phyloP scores from a whole-genome alignment of 2,329 filamentous ascomycete genomes.

The Fusarium sp. region DNA sequence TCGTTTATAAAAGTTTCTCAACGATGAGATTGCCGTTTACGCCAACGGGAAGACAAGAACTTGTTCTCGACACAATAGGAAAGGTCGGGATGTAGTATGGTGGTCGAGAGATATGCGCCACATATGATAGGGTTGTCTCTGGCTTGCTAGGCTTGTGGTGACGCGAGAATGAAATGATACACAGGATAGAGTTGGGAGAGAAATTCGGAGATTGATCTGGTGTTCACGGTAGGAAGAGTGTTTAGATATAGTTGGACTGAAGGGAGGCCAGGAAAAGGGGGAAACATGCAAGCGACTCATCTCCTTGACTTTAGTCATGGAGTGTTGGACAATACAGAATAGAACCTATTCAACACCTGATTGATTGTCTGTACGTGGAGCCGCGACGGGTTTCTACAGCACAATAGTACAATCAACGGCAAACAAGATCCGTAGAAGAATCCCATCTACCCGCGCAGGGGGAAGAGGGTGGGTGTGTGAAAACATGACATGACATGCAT shows the following conservation, averaged over 20 bases:
- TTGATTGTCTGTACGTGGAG: constrained; percentile 22
- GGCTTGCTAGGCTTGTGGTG: constrained; percentile 8
- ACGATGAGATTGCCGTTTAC: constrained; percentile 21
- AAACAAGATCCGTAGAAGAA: constrained; percentile 29
- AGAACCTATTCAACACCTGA: constrained; percentile 25
- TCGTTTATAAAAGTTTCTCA: constrained; percentile 30
- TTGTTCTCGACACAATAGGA: constrained; percentile 33
- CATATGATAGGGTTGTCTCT: constrained; percentile 20
- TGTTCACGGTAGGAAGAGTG: background rate
- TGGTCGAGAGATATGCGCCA: constrained; percentile 41
- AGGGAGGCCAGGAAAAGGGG: constrained; percentile 5
- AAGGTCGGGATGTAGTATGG: constrained; percentile 16
- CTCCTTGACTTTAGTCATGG: background rate
- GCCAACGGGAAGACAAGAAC: constrained; percentile 25
- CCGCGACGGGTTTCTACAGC: constrained; percentile 16
- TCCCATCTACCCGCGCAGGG: constrained; percentile 18
- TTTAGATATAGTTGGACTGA: constrained; percentile 30
- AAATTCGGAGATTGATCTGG: background rate
- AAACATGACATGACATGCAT: constrained; percentile 36
- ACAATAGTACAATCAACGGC: constrained; percentile 14
- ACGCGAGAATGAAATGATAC: constrained; percentile 12
- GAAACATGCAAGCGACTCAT: background rate
- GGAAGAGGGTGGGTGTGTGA: constrained; percentile 10
- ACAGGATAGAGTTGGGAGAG: constrained; percentile 14
- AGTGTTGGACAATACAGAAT: constrained; percentile 22